A percentile compares a stretch with the other conserved stretches of the same genome.
These are phyloP conservation scores for Ustilago cynodontis DNA, from an alignment of 1,284 basidiomycete species.

Conservation along the genomic window DNA sequence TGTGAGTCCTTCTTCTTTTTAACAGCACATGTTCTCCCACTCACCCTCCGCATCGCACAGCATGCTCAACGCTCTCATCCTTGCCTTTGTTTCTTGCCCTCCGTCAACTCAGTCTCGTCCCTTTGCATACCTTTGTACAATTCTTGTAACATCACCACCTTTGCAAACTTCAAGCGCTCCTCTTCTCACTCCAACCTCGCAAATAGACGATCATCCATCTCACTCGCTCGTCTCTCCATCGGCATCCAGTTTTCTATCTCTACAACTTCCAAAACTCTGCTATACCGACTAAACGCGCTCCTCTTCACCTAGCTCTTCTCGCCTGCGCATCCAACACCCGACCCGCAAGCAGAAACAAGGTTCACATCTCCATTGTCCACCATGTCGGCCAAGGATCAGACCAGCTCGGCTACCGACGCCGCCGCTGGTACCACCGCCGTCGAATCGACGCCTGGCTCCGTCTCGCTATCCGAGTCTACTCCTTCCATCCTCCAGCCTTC, in stretches of 20 bases:
- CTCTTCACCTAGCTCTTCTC: not conserved
- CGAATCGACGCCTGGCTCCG: constrained; percentile 38
- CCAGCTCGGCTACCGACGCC: constrained; percentile 15
- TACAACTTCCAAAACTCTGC: not conserved
- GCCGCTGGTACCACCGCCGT: constrained; percentile 10
- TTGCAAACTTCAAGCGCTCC: constrained; percentile 26
- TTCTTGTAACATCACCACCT: constrained; percentile 51
- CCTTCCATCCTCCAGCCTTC: constrained; percentile 36
- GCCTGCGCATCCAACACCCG: not conserved
- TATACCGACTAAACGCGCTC: not conserved
- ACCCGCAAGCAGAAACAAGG: not conserved
- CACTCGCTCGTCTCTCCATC: not conserved
- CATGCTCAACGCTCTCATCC: constrained; percentile 7
- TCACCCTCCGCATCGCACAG: not conserved
- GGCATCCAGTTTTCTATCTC: not conserved
- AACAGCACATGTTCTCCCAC: not conserved
- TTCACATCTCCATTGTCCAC: not conserved
- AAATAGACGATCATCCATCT: constrained; percentile 27
- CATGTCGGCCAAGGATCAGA: constrained; percentile 29
- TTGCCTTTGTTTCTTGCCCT: not conserved
- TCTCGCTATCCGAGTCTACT: constrained; percentile 49
- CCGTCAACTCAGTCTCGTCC: constrained; percentile 28
- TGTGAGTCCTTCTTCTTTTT: constrained; percentile 17
- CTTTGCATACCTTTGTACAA: constrained; percentile 52
- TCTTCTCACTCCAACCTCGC: not conserved